Base-by-base conservation (phyloP, 331 rosid genomes). In the Cydonia oblonga region DNA sequence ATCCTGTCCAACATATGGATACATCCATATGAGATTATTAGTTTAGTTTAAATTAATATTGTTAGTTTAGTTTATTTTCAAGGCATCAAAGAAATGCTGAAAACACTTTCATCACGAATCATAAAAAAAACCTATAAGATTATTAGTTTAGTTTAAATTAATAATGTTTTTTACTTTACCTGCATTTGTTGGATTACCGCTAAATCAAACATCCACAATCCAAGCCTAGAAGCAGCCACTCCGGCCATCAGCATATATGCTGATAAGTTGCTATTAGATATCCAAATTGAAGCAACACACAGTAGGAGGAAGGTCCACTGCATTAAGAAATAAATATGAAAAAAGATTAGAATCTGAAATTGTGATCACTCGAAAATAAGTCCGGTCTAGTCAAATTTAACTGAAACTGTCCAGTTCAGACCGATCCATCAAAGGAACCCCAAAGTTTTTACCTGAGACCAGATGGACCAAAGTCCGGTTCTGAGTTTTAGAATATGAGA, bases 121-220 rank as follows among this genome's bases (percentile, higher is more conserved):
- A 18, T 38, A 16, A 61, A 5, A 61, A 12, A 15, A 15, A n/a
- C 35, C 66, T 11, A 26, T 23, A 54, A n/a, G 5, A 54, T n/a
- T 22, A 20, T 20, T 56, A 52, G 10, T 9, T 38, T 38, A 38
- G 14, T 38, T 38, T 38, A 38, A 9, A 24, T 3, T 13, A 6
- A 76, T n/a, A n/a, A n/a, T n/a, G n/a, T n/a, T n/a, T 72, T 67
- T 19, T 18, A 24, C 9, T 76, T 78, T 38, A 75, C 98, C 92
- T 93, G 98, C 98, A 93, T 93, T 82, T 89, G 97, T 53, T 93
- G 96, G 81, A 93, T 88, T 9, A 93, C 88, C 4, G 98, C 79
- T 54, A 93, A 80, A 69, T 93, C 98, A 83, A 91, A 86, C 86
- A 87, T 81, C 98, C 98, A 93, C 85, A 91, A 78, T 57, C 98